These are phyloP conservation scores for Neofusicoccum umdonicola DNA, from an alignment of 2,329 filamentous ascomycete species.

Conservation along the genomic window DNA sequence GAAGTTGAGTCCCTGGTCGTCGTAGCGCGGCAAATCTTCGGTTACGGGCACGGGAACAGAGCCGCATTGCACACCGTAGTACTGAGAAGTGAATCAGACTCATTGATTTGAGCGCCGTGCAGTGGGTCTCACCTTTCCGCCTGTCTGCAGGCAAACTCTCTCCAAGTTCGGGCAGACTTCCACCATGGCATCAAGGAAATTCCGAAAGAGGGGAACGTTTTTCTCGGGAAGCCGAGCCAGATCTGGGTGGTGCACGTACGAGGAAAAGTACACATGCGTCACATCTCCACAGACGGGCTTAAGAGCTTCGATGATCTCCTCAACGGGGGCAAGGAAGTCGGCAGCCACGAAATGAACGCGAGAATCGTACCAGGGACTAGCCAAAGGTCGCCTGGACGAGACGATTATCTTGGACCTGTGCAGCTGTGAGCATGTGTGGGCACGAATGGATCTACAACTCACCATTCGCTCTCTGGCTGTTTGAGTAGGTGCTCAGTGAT, in stretches of 20 bases:
- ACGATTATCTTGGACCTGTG: slow-evolving; percentile 28
- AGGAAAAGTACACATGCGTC: slow-evolving; percentile 35
- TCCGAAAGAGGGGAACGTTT: slow-evolving; percentile 32
- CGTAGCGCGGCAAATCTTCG: slow-evolving; percentile 17
- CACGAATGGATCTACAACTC: no score
- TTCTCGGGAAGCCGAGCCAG: slow-evolving; percentile 25
- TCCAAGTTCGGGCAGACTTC: slow-evolving; percentile 24
- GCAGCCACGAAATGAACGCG: slow-evolving; percentile 33
- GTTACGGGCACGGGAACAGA: slow-evolving; percentile 18
- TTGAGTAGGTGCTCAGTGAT: slow-evolving; percentile 35
- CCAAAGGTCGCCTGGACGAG: slow-evolving; percentile 27
- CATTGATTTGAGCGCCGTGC: not conserved
- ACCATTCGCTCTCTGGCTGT: slow-evolving; percentile 21
- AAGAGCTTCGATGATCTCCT: slow-evolving; percentile 16
- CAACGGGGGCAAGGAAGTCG: slow-evolving; percentile 28
- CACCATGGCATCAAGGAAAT: slow-evolving; percentile 31
- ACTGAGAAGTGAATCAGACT: not conserved
- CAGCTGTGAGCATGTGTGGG: not conserved
- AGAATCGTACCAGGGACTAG: slow-evolving; percentile 25
- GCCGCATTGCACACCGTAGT: slow-evolving; percentile 19
- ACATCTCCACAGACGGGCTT: slow-evolving; percentile 25
- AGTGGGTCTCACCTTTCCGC: not conserved
- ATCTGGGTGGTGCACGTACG: slow-evolving; percentile 33
- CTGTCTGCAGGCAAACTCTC: slow-evolving; percentile 23
- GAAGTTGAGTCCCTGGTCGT: slow-evolving; percentile 18